These are phyloP conservation scores for Cicer judaicum DNA, from an alignment of 306 rosid genomes.

Conservation along the genomic window DNA sequence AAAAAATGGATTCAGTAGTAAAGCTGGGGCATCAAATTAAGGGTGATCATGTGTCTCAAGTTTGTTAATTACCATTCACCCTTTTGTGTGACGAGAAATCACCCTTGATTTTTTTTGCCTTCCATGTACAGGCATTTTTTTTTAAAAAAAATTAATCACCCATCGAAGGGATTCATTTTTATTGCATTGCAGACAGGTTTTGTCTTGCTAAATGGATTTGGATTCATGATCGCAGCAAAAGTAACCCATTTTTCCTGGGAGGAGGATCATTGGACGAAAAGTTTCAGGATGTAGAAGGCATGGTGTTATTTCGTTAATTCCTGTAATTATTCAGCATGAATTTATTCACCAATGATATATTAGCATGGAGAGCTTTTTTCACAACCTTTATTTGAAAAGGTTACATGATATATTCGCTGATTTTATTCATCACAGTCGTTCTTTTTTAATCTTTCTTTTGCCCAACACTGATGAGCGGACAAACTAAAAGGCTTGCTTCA, in stretches of 20 bases:
- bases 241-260: constrained; percentile 54
- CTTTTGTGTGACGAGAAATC: constrained; percentile 39
- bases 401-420: constrained; percentile 44
- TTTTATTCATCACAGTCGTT: constrained; percentile 33
- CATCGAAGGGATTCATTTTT: constrained; percentile 59
- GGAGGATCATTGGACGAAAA: constrained; percentile 51
- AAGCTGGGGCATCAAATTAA: constrained; percentile 64
- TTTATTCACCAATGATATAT: constrained; percentile 52
- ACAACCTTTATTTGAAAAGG: constrained; percentile 57
- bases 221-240: constrained; percentile 58
- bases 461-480: constrained; percentile 1
- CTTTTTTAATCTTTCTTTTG: constrained; percentile 28
- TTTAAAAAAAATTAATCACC: constrained; percentile 51
- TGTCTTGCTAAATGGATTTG: constrained; percentile 55
- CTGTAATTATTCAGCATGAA: constrained; percentile 53
- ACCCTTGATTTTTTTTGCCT: constrained; percentile 64
- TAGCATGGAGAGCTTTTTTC: constrained; percentile 44
- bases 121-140: constrained; percentile 82
- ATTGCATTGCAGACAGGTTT: constrained; percentile 51
- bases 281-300: constrained; percentile 55
- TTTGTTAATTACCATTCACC: constrained; percentile 47
- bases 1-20: constrained; percentile 68
- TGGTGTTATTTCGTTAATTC: constrained; percentile 47
- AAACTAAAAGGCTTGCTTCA: constrained; percentile 28
- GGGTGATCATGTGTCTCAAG: constrained; percentile 38